Evolutionary conservation across 495 filamentous ascomycete species (phyloP).

Genomic region (Trichoderma reesei): DNA sequence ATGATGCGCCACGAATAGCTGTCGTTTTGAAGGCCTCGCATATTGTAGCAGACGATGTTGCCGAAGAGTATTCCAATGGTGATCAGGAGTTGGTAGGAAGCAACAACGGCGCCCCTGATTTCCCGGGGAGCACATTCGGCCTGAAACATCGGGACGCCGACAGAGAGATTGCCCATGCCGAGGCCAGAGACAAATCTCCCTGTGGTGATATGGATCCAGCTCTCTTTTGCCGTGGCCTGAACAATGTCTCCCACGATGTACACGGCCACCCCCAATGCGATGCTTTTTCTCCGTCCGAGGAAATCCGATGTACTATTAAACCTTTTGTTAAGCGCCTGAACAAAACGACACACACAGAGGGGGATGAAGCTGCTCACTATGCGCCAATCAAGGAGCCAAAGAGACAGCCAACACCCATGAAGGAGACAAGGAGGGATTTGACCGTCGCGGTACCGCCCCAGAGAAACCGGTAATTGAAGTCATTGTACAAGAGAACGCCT

Average conservation of each 20-base stretch:
- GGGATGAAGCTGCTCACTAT: conserved; percentile 12
- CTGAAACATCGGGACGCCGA: conserved; percentile 54
- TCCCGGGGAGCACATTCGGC: conserved; percentile 43
- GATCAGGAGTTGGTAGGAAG: conserved; percentile 69
- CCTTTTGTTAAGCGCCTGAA: background rate
- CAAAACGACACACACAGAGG: background rate
- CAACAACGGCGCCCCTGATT: conserved; percentile 49
- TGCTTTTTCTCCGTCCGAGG: conserved; percentile 29
- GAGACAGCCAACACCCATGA: conserved; percentile 38
- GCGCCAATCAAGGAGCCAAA: conserved; percentile 28
- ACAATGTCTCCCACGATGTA: conserved; percentile 42
- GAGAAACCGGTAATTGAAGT: conserved; percentile 39
- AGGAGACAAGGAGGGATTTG: conserved; percentile 32
- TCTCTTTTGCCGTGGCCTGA: conserved; percentile 41
- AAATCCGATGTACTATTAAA: conserved; percentile 22
- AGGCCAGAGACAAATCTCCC: conserved; percentile 50
- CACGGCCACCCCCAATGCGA: conserved; percentile 26
- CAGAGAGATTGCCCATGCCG: conserved; percentile 55
- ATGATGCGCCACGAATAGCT: conserved; percentile 57
- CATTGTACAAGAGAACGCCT: conserved; percentile 51
- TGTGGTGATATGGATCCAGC: conserved; percentile 40
- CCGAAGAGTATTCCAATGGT: conserved; percentile 68
- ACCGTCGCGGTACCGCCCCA: conserved; percentile 22
- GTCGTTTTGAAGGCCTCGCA: conserved; percentile 33
- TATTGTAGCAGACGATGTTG: conserved; percentile 55